phyloP scores from a whole-genome alignment of 495 filamentous ascomycete species.

The Chaetomidium leptoderma region DNA sequence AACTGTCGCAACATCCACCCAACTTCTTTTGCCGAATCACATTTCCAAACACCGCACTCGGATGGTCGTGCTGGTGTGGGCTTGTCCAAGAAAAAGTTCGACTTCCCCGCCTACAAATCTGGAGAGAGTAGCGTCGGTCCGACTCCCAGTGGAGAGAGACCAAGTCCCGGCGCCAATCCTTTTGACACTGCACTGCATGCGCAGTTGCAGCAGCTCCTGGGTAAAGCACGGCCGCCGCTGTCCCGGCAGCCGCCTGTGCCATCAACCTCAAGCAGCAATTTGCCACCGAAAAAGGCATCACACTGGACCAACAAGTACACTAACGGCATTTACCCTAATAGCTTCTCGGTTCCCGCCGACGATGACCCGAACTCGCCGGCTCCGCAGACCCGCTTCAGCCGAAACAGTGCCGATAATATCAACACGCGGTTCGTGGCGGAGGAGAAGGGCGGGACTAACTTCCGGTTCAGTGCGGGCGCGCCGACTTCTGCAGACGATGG shows the following conservation, averaged over 20 bases:
- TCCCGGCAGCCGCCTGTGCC: constrained; percentile 1
- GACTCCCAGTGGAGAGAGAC: constrained; percentile 29
- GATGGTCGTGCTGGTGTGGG: constrained; percentile 15
- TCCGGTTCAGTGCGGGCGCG: constrained; percentile 45
- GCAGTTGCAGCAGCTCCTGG: constrained; percentile 28
- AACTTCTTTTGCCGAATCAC: background rate
- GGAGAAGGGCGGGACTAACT: constrained; percentile 30
- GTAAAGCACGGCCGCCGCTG: constrained; percentile 3
- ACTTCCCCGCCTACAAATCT: constrained; percentile 9
- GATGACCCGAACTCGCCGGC: constrained; percentile 26
- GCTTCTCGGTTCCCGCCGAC: constrained; percentile 48
- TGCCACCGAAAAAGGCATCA: constrained; percentile 10
- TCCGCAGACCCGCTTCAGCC: constrained; percentile 40
- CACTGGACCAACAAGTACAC: constrained; percentile 22
- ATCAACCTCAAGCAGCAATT: background rate
- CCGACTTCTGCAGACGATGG: constrained; percentile 26
- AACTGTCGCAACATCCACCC: background rate
- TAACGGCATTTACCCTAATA: constrained; percentile 37
- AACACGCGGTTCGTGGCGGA: constrained; percentile 57
- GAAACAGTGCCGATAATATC: constrained; percentile 67
- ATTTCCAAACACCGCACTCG: constrained; percentile 10
- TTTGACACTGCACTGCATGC: constrained; percentile 27
- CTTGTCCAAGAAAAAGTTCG: background rate
- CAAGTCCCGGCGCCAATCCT: constrained; percentile 16
- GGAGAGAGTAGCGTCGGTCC: background rate